Evolutionary conservation across 305 asterid genomes (phyloP), one percentile per base, ranked within the genome.

Genomic region (Fraxinus angustifolia): DNA sequence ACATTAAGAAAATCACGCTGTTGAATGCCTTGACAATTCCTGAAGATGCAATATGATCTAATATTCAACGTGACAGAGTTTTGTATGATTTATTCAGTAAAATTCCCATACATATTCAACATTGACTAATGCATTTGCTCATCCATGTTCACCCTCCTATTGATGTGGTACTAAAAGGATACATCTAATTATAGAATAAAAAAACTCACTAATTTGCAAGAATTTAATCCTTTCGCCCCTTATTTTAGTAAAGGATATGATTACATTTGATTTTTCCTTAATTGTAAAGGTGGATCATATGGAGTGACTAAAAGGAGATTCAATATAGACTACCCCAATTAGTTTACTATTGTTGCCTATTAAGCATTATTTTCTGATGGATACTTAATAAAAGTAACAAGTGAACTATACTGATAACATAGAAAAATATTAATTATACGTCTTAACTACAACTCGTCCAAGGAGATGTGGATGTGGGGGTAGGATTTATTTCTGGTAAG

Each of bases 321-420:
- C 40, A 70, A 70, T 16, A 72, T 72, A 35, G 30, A 33, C 76
- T 72, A 7, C n/a, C 76, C 75, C 26, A 72, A 33, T 71, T 71
- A 71, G 48, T 70, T 70, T 31, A 70, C 21, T 70, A 16, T 70
- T 31, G 42, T 68, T 58, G 17, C 87, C 73, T 79, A 75, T 77
- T 79, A 53, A 67, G 62, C 70, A 73, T 50, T 58, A 73, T 70
- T 79, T 71, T 85, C 67, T 50, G 76, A 73, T 23, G 10, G 79
- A 26, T 60, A 48, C 73, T 79, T 87, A 17, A 36, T 33, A 31
- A 33, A 31, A 40, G 80, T 68, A 77, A 81, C 42, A 70, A 71
- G 21, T 42, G 58, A 71, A 26, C 74, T 65, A 77, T 79, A 3
- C 19, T 14, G 60, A 33, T 17, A 38, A 82, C 42, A 34, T 38